Evolutionary conservation across 108 stramenopile species (phyloP).

Genomic region (Schizochytrium sp.): DNA sequence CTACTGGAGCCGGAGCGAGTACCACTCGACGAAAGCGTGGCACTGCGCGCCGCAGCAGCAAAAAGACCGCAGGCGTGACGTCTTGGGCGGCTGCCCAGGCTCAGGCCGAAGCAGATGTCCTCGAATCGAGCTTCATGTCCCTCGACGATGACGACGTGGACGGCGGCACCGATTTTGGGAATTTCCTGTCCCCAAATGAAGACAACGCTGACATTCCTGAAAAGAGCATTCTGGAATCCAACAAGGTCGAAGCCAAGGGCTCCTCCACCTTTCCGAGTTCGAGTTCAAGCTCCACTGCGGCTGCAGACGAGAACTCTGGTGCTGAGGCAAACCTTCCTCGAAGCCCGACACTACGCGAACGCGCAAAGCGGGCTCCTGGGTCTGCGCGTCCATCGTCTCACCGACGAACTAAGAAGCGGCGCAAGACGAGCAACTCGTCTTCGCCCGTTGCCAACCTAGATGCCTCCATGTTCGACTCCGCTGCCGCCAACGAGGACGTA

Average conservation of each 20-base stretch:
- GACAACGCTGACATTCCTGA: not conserved
- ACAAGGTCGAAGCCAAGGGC: too few species aligned
- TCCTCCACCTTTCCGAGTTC: not conserved
- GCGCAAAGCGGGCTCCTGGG: not conserved
- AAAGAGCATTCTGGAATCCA: too few species aligned
- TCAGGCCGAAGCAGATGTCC: not conserved
- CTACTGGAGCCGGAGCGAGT: not conserved
- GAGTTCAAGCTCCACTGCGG: not conserved
- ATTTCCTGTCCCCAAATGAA: not conserved
- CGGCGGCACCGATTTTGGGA: not conserved
- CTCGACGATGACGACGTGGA: not conserved
- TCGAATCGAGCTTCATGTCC: not conserved
- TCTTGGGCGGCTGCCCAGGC: not conserved
- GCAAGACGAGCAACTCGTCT: not conserved
- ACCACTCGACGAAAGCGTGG: not conserved
- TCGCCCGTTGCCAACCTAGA: not conserved
- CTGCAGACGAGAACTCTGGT: not conserved
- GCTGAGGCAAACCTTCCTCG: not conserved
- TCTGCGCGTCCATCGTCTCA: not conserved
- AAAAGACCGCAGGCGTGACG: not conserved
- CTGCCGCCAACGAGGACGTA: too few species aligned
- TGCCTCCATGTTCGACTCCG: not conserved
- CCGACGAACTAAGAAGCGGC: not conserved
- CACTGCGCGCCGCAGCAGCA: not conserved
- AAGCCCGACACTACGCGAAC: not conserved